phyloP scores from a whole-genome alignment of 495 filamentous ascomycete species.

The Xylaria acuta region DNA sequence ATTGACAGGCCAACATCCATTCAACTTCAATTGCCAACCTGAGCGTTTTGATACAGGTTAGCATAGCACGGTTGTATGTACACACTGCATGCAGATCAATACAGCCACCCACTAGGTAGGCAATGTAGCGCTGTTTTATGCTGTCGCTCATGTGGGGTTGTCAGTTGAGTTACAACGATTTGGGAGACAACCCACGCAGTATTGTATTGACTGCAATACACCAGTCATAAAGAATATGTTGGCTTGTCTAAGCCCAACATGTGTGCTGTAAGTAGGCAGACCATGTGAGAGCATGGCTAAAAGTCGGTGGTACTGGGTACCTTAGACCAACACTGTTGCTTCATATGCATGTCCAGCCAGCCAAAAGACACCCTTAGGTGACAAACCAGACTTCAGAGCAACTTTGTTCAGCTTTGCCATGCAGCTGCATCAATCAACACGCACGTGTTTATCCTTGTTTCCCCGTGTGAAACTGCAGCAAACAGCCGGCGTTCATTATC shows the following conservation, averaged over 20 bases:
- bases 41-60: too few relatives aligned
- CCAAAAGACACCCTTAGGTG: background rate
- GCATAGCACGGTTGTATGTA: too few relatives aligned
- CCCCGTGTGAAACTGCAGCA: conserved; percentile 11
- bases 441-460: conserved; percentile 18
- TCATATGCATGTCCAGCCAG: background rate
- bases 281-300: background rate
- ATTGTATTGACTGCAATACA: too few relatives aligned
- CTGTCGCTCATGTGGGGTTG: background rate
- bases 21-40: background rate
- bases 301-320: background rate
- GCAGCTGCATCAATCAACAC: conserved; percentile 13
- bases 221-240: background rate
- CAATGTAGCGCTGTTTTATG: background rate
- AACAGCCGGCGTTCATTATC: background rate
- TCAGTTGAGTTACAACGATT: background rate
- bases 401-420: background rate
- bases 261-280: background rate
- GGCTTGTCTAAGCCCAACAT: background rate
- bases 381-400: background rate
- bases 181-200: too few relatives aligned
- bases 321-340: too few relatives aligned
- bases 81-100: too few relatives aligned
- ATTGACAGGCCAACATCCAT: too few relatives aligned
- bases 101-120: too few relatives aligned